A percentile compares a stretch with the other conserved stretches of the same genome.
Evolutionary conservation across 1,284 basidiomycete species (phyloP).

Genomic region (Hymenochaete sp.): DNA sequence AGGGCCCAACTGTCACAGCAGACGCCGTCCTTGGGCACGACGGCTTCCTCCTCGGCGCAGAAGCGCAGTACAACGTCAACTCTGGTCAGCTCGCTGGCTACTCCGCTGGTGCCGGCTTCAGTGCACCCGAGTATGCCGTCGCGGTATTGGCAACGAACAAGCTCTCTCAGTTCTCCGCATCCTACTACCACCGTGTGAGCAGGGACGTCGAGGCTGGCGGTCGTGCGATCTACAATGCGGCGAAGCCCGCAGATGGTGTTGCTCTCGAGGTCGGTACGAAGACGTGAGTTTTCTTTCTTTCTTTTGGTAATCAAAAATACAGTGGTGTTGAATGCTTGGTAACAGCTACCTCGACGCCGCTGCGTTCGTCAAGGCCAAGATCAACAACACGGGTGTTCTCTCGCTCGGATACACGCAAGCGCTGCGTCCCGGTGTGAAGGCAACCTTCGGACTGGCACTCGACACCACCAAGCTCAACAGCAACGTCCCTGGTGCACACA

Average conservation of each 20-base stretch:
- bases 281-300: constrained; percentile 47
- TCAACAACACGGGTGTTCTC: constrained; percentile 93
- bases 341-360: constrained; percentile 76
- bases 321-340: constrained; percentile 4
- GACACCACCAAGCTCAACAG: constrained; percentile 87
- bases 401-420: constrained; percentile 87
- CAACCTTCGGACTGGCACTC: constrained; percentile 85
- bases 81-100: constrained; percentile 90
- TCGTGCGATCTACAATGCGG: constrained; percentile 95
- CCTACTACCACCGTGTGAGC: constrained; percentile 98
- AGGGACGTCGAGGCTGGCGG: constrained; percentile 95
- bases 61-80: constrained; percentile 94
- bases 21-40: constrained; percentile 95
- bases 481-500: constrained; percentile 59
- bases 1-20: constrained; percentile 96
- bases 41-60: constrained; percentile 94
- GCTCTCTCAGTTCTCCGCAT: constrained; percentile 88
- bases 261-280: constrained; percentile 95
- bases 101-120: constrained; percentile 89
- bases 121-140: constrained; percentile 94
- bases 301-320: constrained; percentile 2
- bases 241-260: constrained; percentile 82
- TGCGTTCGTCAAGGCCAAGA: constrained; percentile 96
- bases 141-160: constrained; percentile 94
- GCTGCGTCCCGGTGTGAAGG: constrained; percentile 92